A percentile compares a stretch with the other conserved stretches of the same genome.
Conservation (phyloP, 2,329 filamentous ascomycete species). For the Pestalotiopsis sp. region DNA sequence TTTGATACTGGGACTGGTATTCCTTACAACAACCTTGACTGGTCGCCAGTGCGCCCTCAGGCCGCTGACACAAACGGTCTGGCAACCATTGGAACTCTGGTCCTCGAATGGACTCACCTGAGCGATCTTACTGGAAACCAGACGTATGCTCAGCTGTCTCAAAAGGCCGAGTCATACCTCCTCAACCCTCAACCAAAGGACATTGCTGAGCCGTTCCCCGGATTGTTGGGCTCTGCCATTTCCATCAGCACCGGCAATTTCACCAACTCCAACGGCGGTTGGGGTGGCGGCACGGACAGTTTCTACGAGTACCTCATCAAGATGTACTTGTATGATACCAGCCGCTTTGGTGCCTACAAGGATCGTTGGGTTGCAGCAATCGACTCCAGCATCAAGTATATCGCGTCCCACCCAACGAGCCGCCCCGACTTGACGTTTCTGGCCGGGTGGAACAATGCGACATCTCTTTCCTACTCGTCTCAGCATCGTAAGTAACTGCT, state of each 20-base stretch:
- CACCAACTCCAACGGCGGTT: slow-evolving; percentile 66
- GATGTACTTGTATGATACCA: slow-evolving; percentile 79
- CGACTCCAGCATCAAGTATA: slow-evolving; percentile 71
- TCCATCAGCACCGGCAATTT: slow-evolving; percentile 67
- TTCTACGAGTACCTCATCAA: slow-evolving; percentile 93
- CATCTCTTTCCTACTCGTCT: slow-evolving; percentile 42
- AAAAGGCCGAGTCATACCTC: slow-evolving; percentile 70
- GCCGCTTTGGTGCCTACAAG: slow-evolving; percentile 62
- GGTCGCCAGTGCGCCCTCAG: slow-evolving; percentile 52
- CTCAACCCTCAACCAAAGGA: slow-evolving; percentile 61
- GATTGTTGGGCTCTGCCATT: slow-evolving; percentile 70
- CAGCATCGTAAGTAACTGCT: slow-evolving; percentile 45
- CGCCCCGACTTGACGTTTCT: slow-evolving; percentile 74
- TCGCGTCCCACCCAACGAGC: slow-evolving; percentile 66
- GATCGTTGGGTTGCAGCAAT: slow-evolving; percentile 76
- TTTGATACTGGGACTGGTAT: slow-evolving; percentile 78
- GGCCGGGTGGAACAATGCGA: slow-evolving; percentile 51
- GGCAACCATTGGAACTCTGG: slow-evolving; percentile 74
- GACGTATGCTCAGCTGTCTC: slow-evolving; percentile 65
- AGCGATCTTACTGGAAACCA: slow-evolving; percentile 71
- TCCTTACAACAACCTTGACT: slow-evolving; percentile 67
- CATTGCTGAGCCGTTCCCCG: slow-evolving; percentile 70
- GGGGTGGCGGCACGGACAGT: slow-evolving; percentile 75
- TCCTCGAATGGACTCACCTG: slow-evolving; percentile 82
- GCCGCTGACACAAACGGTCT: slow-evolving; percentile 64